Conservation (phyloP, 2,329 filamentous ascomycete genomes). For the Furcasterigmium sp. region DNA sequence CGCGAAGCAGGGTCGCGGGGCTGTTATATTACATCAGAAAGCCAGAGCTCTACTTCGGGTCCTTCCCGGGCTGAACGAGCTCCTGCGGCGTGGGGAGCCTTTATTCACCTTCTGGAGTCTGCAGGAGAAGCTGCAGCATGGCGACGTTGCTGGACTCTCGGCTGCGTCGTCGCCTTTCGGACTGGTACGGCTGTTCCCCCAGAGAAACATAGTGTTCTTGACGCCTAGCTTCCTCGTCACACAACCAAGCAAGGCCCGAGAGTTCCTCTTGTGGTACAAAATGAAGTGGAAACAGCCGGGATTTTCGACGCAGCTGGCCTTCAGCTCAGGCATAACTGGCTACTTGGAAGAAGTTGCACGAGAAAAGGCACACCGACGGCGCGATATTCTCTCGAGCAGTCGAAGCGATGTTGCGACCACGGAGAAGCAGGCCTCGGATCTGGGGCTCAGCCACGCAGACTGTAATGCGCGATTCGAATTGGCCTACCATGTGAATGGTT, state of each 20-base stretch:
- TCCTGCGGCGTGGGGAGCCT: slow-evolving; percentile 23
- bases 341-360: slow-evolving; percentile 22
- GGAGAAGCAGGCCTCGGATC: too few relatives aligned
- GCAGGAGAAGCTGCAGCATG: slow-evolving; percentile 22
- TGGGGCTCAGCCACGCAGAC: slow-evolving; percentile 5
- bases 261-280: slow-evolving; percentile 29
- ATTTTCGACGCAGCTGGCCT: slow-evolving; percentile 17
- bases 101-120: slow-evolving; percentile 30
- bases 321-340: slow-evolving; percentile 20
- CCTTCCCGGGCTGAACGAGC: slow-evolving; percentile 28
- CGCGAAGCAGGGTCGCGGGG: slow-evolving; percentile 13
- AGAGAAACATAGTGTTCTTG: slow-evolving; percentile 28
- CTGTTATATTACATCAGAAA: slow-evolving; percentile 41
- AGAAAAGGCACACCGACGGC: background rate
- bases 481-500: slow-evolving; percentile 5
- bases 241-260: slow-evolving; percentile 25
- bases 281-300: background rate
- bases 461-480: slow-evolving; percentile 10
- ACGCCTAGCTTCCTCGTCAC: slow-evolving; percentile 36
- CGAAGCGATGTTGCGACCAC: background rate
- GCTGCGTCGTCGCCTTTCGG: slow-evolving; percentile 2
- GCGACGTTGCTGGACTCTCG: slow-evolving; percentile 11
- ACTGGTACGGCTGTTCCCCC: slow-evolving; percentile 19
- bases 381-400: too few relatives aligned
- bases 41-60: slow-evolving; percentile 28